Percentiles rank a stretch among this genome's conserved stretches.
These are phyloP conservation scores for Pyrenochaeta sp. DNA, from an alignment of 2,329 filamentous ascomycete genomes.

Conservation along the genomic window DNA sequence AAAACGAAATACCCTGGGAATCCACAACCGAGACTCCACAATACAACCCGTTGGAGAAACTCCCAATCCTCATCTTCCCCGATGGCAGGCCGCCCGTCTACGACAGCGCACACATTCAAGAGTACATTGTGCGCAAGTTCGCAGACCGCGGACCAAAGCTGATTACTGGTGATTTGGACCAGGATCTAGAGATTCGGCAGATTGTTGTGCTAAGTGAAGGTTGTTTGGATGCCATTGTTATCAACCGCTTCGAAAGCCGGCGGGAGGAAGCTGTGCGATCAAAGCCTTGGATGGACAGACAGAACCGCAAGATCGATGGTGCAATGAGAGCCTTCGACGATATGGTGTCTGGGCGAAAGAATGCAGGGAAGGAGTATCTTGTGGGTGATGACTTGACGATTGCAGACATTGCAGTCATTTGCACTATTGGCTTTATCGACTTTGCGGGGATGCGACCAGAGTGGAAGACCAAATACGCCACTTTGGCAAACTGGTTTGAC, in stretches of 20 bases:
- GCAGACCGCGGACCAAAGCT: constrained; percentile 14
- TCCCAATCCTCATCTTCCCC: constrained; percentile 47
- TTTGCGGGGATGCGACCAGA: constrained; percentile 10
- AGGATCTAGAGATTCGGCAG: constrained; percentile 16
- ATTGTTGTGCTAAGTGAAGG: constrained; percentile 23
- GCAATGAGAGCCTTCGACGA: constrained; percentile 20
- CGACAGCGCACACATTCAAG: constrained; percentile 25
- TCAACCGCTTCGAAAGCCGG: constrained; percentile 18
- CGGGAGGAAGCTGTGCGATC: constrained; percentile 11
- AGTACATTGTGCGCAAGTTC: constrained; percentile 25
- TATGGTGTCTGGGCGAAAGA: constrained; percentile 6
- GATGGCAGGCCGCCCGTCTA: constrained; percentile 19
- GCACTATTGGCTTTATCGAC: constrained; percentile 17
- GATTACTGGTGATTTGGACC: constrained; percentile 15
- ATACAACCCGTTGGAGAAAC: constrained; percentile 53
- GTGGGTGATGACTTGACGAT: constrained; percentile 19
- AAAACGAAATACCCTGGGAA: constrained; percentile 56
- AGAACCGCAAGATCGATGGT: constrained; percentile 21
- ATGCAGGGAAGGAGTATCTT: constrained; percentile 16
- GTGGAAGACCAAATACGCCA: constrained; percentile 17
- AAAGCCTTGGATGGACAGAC: constrained; percentile 17
- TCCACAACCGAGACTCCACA: constrained; percentile 47
- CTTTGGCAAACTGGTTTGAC: constrained; percentile 18
- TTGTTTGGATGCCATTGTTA: constrained; percentile 24
- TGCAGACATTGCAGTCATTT: constrained; percentile 26